A percentile compares a stretch with the other conserved stretches of the same genome.
These are phyloP conservation scores for Wallacemonas rigidus DNA, from an alignment of 208 protist genomes.

Conservation along the genomic window DNA sequence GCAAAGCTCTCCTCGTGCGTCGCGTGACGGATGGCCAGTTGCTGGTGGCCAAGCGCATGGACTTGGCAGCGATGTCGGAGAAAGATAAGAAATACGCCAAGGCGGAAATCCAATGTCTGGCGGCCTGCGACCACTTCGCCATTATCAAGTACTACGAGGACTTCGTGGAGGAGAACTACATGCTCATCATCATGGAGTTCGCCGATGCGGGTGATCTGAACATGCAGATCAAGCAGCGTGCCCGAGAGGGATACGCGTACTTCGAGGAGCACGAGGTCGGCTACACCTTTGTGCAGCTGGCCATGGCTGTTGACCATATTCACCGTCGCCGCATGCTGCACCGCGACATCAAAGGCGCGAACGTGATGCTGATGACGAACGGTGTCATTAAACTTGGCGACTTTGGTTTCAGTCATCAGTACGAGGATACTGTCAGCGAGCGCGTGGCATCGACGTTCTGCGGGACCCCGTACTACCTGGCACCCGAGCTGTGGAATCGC, in stretches of 20 bases:
- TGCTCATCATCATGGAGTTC: conserved; percentile 89
- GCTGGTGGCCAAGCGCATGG: conserved; percentile 91
- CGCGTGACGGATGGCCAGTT: conserved; percentile 70
- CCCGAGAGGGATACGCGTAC: conserved; percentile 48
- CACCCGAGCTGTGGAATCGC: conserved; percentile 89
- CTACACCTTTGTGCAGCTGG: conserved; percentile 83
- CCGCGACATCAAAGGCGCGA: conserved; percentile 87
- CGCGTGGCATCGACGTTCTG: conserved; percentile 81
- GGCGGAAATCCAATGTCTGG: conserved; percentile 92
- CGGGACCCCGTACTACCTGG: conserved; percentile 92
- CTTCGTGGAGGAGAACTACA: conserved; percentile 56
- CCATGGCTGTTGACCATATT: conserved; percentile 84
- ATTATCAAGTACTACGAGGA: conserved; percentile 89
- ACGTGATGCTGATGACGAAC: conserved; percentile 82
- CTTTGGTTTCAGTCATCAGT: conserved; percentile 84
- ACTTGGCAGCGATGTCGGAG: conserved; percentile 77
- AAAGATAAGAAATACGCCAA: conserved; percentile 90
- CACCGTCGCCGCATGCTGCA: conserved; percentile 86
- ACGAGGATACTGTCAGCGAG: conserved; percentile 79
- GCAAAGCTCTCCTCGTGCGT: conserved; percentile 66
- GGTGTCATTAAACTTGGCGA: conserved; percentile 87
- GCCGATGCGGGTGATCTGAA: conserved; percentile 84
- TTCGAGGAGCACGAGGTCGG: conserved; percentile 84
- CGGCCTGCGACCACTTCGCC: conserved; percentile 83
- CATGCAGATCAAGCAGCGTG: conserved; percentile 77